Evolutionary conservation across 2,329 filamentous ascomycete genomes (phyloP).

Genomic region (Didymella lethalis): DNA sequence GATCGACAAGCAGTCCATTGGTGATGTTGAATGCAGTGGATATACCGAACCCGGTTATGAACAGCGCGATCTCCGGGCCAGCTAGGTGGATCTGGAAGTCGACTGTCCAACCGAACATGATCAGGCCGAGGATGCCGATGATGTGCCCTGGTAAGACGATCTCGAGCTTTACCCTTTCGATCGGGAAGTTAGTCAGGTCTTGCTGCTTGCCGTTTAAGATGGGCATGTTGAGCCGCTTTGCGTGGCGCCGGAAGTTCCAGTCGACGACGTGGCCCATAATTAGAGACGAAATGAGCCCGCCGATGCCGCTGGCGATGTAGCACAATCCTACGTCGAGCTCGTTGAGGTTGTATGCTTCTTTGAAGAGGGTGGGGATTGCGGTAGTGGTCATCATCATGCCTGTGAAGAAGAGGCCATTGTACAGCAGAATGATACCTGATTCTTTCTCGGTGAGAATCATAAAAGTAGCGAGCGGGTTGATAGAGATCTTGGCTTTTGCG

Average conservation of each 20-base stretch:
- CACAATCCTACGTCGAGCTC: slow-evolving; percentile 43
- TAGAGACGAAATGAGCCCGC: slow-evolving; percentile 37
- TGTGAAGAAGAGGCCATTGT: slow-evolving; percentile 47
- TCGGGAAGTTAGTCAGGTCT: slow-evolving; percentile 61
- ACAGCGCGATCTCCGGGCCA: slow-evolving; percentile 58
- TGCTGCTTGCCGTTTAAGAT: slow-evolving; percentile 67
- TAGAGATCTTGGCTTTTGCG: slow-evolving; percentile 30
- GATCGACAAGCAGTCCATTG: slow-evolving; percentile 57
- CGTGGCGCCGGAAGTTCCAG: slow-evolving; percentile 76
- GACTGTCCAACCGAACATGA: slow-evolving; percentile 56
- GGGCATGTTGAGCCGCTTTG: slow-evolving; percentile 66
- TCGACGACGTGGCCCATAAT: slow-evolving; percentile 61
- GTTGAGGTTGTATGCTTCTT: slow-evolving; percentile 39
- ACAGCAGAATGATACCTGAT: slow-evolving; percentile 41
- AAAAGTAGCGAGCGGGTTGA: slow-evolving; percentile 41
- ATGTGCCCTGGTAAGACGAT: slow-evolving; percentile 51
- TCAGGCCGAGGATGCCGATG: slow-evolving; percentile 41
- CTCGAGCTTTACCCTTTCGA: slow-evolving; percentile 57
- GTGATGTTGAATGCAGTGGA: slow-evolving; percentile 61
- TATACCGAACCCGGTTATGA: slow-evolving; percentile 61
- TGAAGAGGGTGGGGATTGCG: slow-evolving; percentile 39
- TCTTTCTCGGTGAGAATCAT: slow-evolving; percentile 44
- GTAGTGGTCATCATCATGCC: slow-evolving; percentile 43
- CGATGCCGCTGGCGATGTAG: slow-evolving; percentile 42
- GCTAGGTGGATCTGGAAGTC: slow-evolving; percentile 50